Conservation (phyloP, 2,329 filamentous ascomycete genomes). For the Ampelomyces quisqualis region DNA sequence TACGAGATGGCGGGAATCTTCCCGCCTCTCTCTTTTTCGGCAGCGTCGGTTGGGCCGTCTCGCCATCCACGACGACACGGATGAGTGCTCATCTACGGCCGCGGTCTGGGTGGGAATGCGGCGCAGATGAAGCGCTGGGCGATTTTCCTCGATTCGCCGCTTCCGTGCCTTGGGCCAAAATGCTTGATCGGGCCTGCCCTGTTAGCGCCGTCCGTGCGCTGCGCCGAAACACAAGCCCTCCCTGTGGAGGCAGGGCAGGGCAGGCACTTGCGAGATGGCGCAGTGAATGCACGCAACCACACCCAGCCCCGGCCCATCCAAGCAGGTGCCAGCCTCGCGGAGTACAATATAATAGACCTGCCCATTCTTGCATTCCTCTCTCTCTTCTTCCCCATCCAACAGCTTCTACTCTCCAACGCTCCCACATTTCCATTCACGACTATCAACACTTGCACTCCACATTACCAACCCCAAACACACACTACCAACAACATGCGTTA, state of each 20-base stretch:
- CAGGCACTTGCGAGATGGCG: background rate
- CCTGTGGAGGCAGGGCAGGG: background rate
- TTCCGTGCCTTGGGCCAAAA: conserved; percentile 18
- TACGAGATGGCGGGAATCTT: background rate
- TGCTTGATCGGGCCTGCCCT: conserved; percentile 18
- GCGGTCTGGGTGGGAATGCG: background rate
- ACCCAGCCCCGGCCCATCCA: background rate
- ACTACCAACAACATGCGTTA: conserved; percentile 36
- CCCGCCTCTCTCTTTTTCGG: background rate
- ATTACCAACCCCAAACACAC: conserved; percentile 9
- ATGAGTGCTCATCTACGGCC: background rate
- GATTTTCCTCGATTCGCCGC: conserved; percentile 5
- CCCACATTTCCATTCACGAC: conserved; percentile 4
- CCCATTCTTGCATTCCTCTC: conserved; percentile 7
- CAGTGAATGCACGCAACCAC: conserved; percentile 7
- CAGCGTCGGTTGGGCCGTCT: background rate
- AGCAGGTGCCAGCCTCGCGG: conserved; percentile 1
- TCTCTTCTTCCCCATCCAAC: conserved; percentile 9
- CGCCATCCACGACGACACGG: background rate
- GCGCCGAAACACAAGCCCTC: conserved; percentile 13
- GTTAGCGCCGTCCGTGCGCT: conserved; percentile 5
- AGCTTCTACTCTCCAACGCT: conserved; percentile 7
- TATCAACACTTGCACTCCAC: conserved; percentile 6
- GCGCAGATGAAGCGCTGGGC: conserved; percentile 6
- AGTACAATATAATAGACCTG: conserved; percentile 17